phyloP scores from a whole-genome alignment of 352 stramenopile species.

The Globisporangium yorkense region DNA sequence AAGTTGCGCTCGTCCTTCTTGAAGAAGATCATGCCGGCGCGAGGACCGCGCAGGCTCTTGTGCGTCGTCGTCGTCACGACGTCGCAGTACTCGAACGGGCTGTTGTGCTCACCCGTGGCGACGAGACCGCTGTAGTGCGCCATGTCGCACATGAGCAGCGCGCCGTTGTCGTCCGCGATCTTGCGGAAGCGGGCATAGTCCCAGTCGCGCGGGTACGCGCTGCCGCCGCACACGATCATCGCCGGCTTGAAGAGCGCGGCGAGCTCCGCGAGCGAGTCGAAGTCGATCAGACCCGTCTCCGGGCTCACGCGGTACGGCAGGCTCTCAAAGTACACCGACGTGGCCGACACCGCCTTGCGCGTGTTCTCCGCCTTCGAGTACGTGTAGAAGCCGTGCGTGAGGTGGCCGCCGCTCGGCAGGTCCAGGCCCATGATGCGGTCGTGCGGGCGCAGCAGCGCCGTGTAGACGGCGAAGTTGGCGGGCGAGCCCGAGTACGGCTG shows the following conservation, averaged over 20 bases:
- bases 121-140: constrained; percentile 98
- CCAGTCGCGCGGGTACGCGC: constrained; percentile 98
- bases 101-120: constrained; percentile 91
- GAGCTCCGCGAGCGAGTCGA: constrained; percentile 92
- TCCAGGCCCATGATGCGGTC: constrained; percentile 99
- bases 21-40: constrained; percentile 99
- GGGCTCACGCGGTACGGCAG: constrained; percentile 96
- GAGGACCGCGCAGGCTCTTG: constrained; percentile 97
- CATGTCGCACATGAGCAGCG: constrained; percentile 99
- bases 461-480: constrained; percentile 99
- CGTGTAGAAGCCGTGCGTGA: constrained; percentile 99
- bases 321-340: constrained; percentile 99
- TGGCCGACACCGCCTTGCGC: constrained; percentile 98
- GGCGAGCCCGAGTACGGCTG: constrained; percentile 97
- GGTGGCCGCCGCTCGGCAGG: constrained; percentile 96
- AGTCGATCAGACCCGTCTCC: constrained; percentile 96
- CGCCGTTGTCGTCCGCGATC: constrained; percentile 97
- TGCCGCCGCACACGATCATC: constrained; percentile 96
- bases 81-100: constrained; percentile 98
- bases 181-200: constrained; percentile 97
- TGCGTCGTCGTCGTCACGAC: constrained; percentile 99
- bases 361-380: constrained; percentile 96
- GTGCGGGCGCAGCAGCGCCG: constrained; percentile 94
- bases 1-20: constrained; percentile 93
- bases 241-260: constrained; percentile 97